phyloP scores from a whole-genome alignment of 805 yeast genomes.

The Yamadazyma nakazawae region DNA sequence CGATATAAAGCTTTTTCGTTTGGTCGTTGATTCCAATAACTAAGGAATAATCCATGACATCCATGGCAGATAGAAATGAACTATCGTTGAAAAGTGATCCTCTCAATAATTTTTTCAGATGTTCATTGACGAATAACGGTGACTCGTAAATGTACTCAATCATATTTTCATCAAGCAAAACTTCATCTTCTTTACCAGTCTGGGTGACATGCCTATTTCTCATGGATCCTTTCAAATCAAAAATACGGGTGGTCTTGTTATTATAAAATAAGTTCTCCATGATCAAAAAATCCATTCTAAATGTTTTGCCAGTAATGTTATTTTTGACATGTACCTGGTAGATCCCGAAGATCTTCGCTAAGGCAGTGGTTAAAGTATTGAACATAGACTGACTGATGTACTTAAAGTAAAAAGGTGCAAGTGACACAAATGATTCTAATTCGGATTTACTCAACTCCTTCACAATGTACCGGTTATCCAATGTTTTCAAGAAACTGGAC shows the following conservation, averaged over 20 bases:
- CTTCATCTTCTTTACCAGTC: slow-evolving; percentile 94
- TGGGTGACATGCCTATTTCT: slow-evolving; percentile 94
- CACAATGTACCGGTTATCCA: slow-evolving; percentile 84
- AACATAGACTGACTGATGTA: slow-evolving; percentile 93
- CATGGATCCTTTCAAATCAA: slow-evolving; percentile 97
- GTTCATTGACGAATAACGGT: slow-evolving; percentile 90
- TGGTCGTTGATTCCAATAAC: slow-evolving; percentile 84
- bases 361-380: slow-evolving; percentile 90
- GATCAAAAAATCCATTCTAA: slow-evolving; percentile 85
- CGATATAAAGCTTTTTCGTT: slow-evolving; percentile 72
- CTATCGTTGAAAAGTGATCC: slow-evolving; percentile 96
- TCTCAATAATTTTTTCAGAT: slow-evolving; percentile 77
- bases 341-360: slow-evolving; percentile 93
- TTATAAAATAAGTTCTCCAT: slow-evolving; percentile 95
- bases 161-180: slow-evolving; percentile 93
- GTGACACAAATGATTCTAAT: slow-evolving; percentile 86
- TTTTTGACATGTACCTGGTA: slow-evolving; percentile 86
- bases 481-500: slow-evolving; percentile 85
- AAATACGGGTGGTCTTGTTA: slow-evolving; percentile 75
- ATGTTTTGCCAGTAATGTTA: slow-evolving; percentile 67
- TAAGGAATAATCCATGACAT: slow-evolving; percentile 96
- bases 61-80: slow-evolving; percentile 89
- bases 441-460: slow-evolving; percentile 88
- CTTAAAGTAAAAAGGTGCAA: slow-evolving; percentile 95
- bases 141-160: slow-evolving; percentile 95